phyloP scores from a whole-genome alignment of 2,329 filamentous ascomycete genomes.

The Tothia fuscella region DNA sequence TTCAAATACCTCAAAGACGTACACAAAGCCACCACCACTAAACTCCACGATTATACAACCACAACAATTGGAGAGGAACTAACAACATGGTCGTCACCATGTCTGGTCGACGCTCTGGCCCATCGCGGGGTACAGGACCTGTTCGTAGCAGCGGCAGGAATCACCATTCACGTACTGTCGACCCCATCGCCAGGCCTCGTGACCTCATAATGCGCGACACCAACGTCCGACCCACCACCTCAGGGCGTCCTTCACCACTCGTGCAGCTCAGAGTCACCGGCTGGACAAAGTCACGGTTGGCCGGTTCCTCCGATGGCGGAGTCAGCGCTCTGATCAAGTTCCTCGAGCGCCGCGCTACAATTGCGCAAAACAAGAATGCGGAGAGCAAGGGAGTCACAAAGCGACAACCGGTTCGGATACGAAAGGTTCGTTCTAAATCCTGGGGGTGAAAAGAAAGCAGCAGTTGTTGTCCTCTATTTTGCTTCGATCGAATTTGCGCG shows the following conservation, averaged over 20 bases:
- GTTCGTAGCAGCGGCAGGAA: too few species aligned
- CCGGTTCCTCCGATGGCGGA: neutral
- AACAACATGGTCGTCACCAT: too few species aligned
- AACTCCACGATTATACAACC: too few species aligned
- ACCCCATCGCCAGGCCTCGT: too few species aligned
- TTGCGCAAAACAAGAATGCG: conserved; percentile 2
- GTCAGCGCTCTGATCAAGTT: conserved; percentile 4
- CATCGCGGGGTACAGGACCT: too few species aligned
- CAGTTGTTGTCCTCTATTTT: conserved; percentile 4
- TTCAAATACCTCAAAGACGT: too few species aligned
- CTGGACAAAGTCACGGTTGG: conserved; percentile 2
- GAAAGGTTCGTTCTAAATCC: conserved; percentile 8
- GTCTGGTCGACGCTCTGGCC: too few species aligned
- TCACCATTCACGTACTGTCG: too few species aligned
- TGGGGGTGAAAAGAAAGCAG: conserved; percentile 2
- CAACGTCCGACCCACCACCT: neutral
- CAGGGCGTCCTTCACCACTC: neutral
- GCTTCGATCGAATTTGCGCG: neutral
- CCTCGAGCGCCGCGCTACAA: conserved; percentile 1
- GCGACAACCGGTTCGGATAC: neutral
- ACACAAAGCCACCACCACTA: too few species aligned
- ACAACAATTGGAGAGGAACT: too few species aligned
- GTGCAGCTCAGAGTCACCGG: conserved; percentile 12
- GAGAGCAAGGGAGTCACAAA: conserved; percentile 2
- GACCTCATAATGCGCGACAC: conserved; percentile 8